A percentile compares a stretch with the other conserved stretches of the same genome.
These are phyloP conservation scores for Epichloe hybrida DNA, from an alignment of 2,329 filamentous ascomycete species.

Conservation along the genomic window DNA sequence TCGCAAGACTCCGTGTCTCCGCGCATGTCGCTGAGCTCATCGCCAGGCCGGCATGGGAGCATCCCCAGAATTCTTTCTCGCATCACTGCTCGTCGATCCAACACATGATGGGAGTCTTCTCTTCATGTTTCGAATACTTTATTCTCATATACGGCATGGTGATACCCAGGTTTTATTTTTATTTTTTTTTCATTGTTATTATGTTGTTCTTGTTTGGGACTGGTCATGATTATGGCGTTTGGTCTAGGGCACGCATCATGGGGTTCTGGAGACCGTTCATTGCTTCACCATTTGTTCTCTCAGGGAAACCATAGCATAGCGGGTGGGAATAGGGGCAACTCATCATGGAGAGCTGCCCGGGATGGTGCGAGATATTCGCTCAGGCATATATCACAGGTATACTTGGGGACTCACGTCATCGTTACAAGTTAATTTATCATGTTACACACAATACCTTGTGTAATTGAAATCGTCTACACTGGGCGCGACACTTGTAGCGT, in stretches of 20 bases:
- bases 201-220: neutral
- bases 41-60: conserved; percentile 5
- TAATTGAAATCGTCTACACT: too few relatives aligned
- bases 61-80: conserved; percentile 6
- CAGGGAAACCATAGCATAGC: neutral
- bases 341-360: neutral
- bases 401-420: neutral
- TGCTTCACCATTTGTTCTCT: neutral
- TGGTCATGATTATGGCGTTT: neutral
- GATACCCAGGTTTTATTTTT: neutral
- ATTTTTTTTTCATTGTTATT: too few relatives aligned
- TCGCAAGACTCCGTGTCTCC: conserved; percentile 4
- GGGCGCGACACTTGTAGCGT: too few relatives aligned
- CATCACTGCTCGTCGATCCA: conserved; percentile 5
- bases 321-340: neutral
- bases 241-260: neutral
- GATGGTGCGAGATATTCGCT: neutral
- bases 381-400: neutral
- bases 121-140: neutral
- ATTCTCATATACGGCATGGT: neutral
- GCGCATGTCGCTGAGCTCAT: conserved; percentile 6
- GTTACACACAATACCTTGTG: too few relatives aligned
- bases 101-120: neutral
- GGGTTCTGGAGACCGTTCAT: too few relatives aligned
- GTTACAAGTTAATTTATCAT: neutral